phyloP scores from a whole-genome alignment of 208 protist genomes.

The Entamoeba histolytica region DNA sequence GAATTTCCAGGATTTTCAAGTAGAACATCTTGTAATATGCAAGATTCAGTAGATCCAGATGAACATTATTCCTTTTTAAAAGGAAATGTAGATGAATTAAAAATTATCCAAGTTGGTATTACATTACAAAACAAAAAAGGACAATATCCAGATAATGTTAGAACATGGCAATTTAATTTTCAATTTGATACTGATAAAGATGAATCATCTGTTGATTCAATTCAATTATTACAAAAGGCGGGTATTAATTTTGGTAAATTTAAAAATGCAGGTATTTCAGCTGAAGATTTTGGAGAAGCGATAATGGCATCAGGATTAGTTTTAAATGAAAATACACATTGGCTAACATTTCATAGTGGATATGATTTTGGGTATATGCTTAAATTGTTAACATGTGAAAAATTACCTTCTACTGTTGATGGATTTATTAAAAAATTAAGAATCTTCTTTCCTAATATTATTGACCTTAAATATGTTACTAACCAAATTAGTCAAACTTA shows the following conservation, averaged over 20 bases:
- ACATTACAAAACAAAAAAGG: background rate
- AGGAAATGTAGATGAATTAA: background rate
- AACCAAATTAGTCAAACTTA: too few relatives aligned
- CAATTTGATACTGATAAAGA: background rate
- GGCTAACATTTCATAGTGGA: conserved; percentile 16
- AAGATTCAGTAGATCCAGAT: background rate
- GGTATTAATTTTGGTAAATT: background rate
- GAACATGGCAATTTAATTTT: conserved; percentile 8
- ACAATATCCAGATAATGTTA: background rate
- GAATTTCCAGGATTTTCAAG: background rate
- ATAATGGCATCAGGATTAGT: background rate
- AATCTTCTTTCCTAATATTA: conserved; percentile 2
- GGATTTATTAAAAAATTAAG: background rate
- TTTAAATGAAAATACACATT: conserved; percentile 1
- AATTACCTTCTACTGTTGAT: background rate
- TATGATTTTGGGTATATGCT: conserved; percentile 24
- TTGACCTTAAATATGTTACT: conserved; percentile 17
- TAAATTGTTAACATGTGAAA: background rate
- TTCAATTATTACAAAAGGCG: background rate
- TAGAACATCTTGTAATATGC: background rate
- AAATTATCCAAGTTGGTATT: conserved; percentile 5
- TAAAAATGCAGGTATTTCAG: background rate
- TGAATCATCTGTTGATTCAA: background rate
- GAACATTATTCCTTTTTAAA: background rate
- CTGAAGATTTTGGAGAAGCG: background rate